A percentile compares a stretch with the other conserved stretches of the same genome.
phyloP scores from a whole-genome alignment of 768 basidiomycete species.

The Nidularia pulvinata region DNA sequence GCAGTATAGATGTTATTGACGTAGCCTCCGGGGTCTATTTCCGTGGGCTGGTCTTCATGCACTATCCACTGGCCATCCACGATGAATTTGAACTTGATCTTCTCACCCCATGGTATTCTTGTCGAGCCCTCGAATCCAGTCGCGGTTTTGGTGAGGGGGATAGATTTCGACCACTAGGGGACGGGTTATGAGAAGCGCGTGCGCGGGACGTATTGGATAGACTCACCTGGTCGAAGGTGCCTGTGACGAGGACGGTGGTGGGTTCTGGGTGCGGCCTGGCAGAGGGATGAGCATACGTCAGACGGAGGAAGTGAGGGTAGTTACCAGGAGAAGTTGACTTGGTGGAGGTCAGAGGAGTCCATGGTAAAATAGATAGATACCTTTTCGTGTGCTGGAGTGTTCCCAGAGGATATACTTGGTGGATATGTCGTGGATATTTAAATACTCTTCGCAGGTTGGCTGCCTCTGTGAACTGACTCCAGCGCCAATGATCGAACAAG shows the following conservation, averaged over 20 bases:
- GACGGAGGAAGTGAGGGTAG: conserved; percentile 1
- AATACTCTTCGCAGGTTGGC: no score
- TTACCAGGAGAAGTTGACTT: conserved; percentile 55
- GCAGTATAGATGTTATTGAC: conserved; percentile 67
- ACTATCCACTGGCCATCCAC: conserved; percentile 73
- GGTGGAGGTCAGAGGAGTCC: conserved; percentile 37
- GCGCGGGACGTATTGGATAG: background rate
- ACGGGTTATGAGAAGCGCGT: background rate
- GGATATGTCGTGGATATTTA: no score
- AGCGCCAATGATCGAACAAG: no score
- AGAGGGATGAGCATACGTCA: conserved; percentile 5
- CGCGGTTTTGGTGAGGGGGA: conserved; percentile 49
- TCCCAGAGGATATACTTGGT: no score
- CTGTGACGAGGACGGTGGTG: conserved; percentile 65
- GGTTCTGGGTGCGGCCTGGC: conserved; percentile 61
- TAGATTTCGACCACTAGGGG: conserved; percentile 60
- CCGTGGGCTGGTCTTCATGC: conserved; percentile 53
- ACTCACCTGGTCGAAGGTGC: conserved; percentile 77
- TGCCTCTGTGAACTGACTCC: no score
- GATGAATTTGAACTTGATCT: conserved; percentile 76
- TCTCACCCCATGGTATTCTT: conserved; percentile 60
- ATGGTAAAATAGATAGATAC: conserved; percentile 4
- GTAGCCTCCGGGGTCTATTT: conserved; percentile 62
- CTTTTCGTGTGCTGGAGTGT: no score
- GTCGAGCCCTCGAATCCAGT: conserved; percentile 56